Evolutionary conservation across 2,329 filamentous ascomycete species (phyloP).

Genomic region (Colletotrichum cuscutae): DNA sequence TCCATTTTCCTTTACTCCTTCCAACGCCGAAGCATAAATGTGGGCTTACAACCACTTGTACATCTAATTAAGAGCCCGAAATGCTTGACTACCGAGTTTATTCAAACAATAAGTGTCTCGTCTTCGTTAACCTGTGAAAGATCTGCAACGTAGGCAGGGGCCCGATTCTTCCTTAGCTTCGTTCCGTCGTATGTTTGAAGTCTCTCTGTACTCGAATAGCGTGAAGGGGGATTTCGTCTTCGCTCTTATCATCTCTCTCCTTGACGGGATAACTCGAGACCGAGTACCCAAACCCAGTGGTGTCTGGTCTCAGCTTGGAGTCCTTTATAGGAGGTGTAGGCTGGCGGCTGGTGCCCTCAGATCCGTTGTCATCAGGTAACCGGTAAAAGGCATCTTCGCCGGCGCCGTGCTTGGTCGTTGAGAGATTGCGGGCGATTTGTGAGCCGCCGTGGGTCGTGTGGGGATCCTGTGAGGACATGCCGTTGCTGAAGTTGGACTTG

Average conservation of each 20-base stretch:
- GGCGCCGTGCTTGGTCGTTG: conserved; percentile 18
- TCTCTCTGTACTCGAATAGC: conserved; percentile 51
- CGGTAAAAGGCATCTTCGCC: conserved; percentile 43
- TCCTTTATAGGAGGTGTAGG: conserved; percentile 27
- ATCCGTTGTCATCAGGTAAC: conserved; percentile 45
- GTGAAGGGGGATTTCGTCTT: conserved; percentile 51
- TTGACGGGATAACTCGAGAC: conserved; percentile 44
- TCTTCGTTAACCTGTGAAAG: too few relatives aligned
- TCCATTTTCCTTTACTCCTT: too few relatives aligned
- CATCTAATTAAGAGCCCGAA: too few relatives aligned
- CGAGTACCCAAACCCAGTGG: conserved; percentile 41
- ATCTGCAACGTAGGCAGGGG: too few relatives aligned
- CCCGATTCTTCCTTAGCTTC: background rate
- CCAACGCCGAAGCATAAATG: too few relatives aligned
- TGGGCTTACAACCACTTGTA: too few relatives aligned
- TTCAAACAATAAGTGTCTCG: too few relatives aligned
- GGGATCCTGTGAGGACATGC: conserved; percentile 28
- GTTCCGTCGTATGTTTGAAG: conserved; percentile 42
- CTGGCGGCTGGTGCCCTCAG: conserved; percentile 35
- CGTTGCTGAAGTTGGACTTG: conserved; percentile 35
- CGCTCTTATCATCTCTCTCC: conserved; percentile 41
- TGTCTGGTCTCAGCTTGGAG: conserved; percentile 45
- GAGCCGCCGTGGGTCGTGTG: conserved; percentile 7
- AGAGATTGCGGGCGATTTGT: conserved; percentile 9
- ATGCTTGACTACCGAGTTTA: too few relatives aligned